Evolutionary conservation across 331 rosid genomes (phyloP), one percentile per base, ranked within the genome.

Genomic region (Acacia pycnantha): DNA sequence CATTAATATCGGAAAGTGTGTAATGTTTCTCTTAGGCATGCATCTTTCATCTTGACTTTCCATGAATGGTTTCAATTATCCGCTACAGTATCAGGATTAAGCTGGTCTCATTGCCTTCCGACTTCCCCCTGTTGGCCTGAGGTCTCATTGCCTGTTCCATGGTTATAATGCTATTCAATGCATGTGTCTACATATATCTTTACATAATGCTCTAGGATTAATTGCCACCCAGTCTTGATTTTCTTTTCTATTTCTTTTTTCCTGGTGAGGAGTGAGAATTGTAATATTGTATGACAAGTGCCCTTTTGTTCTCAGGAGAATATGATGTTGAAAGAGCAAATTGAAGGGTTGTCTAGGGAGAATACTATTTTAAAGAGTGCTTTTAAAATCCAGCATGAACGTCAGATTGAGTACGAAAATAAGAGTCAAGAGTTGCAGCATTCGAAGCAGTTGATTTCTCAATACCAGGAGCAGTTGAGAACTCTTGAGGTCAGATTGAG

Each of bases 391-490:
- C 97, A 92, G 83, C 92, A 88, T 64, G 98, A 95, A 78, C 97
- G 98, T 3, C 97, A 91, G 24, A 88, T 90, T 61, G 98, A 95
- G 40, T 88, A 79, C 8, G 98, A 95, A 67, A 83, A 77, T 8
- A 90, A 81, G 84, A 90, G 84, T 78, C 87, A 84, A 10, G 98
- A 93, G 86, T 59, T 92, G 87, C 97, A 89, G 81, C 93, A 92
- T 64, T 78, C 94, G 86, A 93, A 90, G 90, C 97, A 92, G 82
- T 29, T 91, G 85, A 89, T 88, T 66, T 73, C 97, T 88, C 99
- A 95, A 70, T 92, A 91, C 75, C 99, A 93, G 85, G 97, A 92
- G 82, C 97, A 93, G 84, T 64, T 92, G 86, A 88, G 97, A 86
- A 90, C 94, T 29, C 93, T 92, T 10, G 98, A 95, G 99, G 98